Evolutionary conservation across 768 basidiomycete species (phyloP).

Genomic region (Suillus subaureus): DNA sequence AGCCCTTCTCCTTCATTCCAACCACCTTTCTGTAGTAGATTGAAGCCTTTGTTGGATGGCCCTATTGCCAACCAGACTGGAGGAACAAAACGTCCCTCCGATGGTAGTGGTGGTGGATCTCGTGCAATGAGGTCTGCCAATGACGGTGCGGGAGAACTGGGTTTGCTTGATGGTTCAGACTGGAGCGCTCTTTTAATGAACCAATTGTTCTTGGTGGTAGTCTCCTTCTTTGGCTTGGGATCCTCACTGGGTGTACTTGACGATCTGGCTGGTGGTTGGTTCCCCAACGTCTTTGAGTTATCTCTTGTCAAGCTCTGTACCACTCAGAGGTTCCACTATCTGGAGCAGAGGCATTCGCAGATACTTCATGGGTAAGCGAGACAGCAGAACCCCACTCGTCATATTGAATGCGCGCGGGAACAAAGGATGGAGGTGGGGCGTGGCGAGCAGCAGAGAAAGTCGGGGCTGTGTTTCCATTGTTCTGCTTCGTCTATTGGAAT

Average conservation of each 20-base stretch:
- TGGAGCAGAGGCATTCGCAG: constrained; percentile 21
- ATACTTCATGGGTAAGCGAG: not conserved
- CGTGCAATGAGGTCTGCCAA: constrained; percentile 77
- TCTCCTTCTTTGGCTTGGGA: constrained; percentile 17
- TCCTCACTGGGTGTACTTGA: constrained; percentile 16
- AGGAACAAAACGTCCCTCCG: constrained; percentile 55
- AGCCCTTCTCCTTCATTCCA: constrained; percentile 84
- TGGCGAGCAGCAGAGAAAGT: constrained; percentile 40
- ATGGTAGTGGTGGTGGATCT: constrained; percentile 68
- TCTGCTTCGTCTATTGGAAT: constrained; percentile 33
- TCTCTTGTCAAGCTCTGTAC: constrained; percentile 53
- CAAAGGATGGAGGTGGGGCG: constrained; percentile 53
- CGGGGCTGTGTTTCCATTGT: constrained; percentile 45
- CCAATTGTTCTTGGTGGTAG: constrained; percentile 53
- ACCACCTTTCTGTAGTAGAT: constrained; percentile 71
- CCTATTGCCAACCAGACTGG: constrained; percentile 79
- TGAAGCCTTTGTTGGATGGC: constrained; percentile 75
- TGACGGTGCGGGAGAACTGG: constrained; percentile 37
- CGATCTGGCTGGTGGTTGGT: constrained; percentile 17
- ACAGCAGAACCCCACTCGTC: constrained; percentile 40
- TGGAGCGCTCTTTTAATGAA: constrained; percentile 61
- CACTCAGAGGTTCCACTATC: constrained; percentile 29
- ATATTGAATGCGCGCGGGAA: constrained; percentile 54
- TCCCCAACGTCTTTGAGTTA: constrained; percentile 8
- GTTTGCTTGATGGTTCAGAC: constrained; percentile 42